Evolutionary conservation across 352 stramenopile species (phyloP), one percentile per base, ranked within the genome.

Genomic region (Globisporangium abappressorium): DNA sequence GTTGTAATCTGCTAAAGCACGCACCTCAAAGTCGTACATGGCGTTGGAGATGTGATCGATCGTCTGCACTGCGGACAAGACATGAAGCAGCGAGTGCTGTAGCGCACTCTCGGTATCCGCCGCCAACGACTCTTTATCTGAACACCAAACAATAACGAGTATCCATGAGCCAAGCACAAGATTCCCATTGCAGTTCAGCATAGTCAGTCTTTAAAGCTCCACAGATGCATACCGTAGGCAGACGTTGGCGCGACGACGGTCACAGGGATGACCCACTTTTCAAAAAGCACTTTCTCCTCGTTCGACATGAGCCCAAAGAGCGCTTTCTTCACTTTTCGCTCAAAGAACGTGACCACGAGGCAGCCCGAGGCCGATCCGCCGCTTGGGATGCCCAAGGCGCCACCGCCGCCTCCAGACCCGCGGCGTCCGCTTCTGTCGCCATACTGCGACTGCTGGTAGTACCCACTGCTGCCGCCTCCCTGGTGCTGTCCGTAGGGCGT

Each of bases 11-110:
- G 3, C 4, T 60, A 46, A 8, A 22, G 41, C 4, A 24, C 65
- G 33, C 51, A 87, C 76, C 73, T 95, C 85, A 70, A 93, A 95
- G 71, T 95, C 81, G 72, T 95, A 95, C 81, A 93, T 95, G 33
- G 76, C 82, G 66, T 76, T 84, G 3, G 87, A 83, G 49, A 95
- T 91, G 72, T 93, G 85, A 34, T 92, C 82, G 53, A 92, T 92
- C 34, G 70, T 82, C 74, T 95, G 87, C 36, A 95, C 87, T 1
- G 79, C 81, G 65, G 80, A 78, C 9, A 93, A 60, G 70, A 95
- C 90, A 30, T 93, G 85, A 28, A 95, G 67, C 64, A 95, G 65
- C 7, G 76, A 71, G 65, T 89, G 80, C 68, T 92, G 87, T 68
- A 95, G 70, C 36, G 82, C 79, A 20, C 61, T 70, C 70, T 93